Evolutionary conservation across 2,329 filamentous ascomycete genomes (phyloP).

Genomic region (Phyllosticta citrichinensis): DNA sequence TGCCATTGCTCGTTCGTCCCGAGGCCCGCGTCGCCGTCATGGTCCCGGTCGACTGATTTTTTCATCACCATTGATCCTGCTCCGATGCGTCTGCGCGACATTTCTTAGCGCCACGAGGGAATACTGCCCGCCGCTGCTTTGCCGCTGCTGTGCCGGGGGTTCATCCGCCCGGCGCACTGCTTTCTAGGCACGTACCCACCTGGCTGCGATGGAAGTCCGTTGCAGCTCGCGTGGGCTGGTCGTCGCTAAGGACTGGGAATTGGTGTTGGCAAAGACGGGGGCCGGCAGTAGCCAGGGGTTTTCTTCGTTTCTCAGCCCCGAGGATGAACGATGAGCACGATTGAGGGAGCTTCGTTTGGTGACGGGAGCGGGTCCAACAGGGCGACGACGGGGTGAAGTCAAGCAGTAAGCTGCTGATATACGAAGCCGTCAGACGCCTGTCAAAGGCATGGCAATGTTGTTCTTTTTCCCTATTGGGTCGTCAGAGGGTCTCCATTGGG

Average conservation of each 20-base stretch:
- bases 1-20: not conserved
- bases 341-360: not conserved
- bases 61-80: not conserved
- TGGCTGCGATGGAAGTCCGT: not conserved
- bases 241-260: no score
- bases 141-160: not conserved
- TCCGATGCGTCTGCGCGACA: not conserved
- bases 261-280: not conserved
- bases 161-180: no score
- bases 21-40: not conserved
- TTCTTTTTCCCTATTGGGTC: not conserved
- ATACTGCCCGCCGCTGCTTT: not conserved
- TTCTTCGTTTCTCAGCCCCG: not conserved
- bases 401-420: not conserved
- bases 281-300: not conserved
- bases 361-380: not conserved
- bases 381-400: not conserved
- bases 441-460: not conserved
- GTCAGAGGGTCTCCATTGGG: not conserved
- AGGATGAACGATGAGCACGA: not conserved
- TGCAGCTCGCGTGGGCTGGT: not conserved
- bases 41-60: not conserved
- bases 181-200: not conserved
- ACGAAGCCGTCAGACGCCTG: not conserved
- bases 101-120: not conserved